Base-by-base conservation (phyloP, 805 yeast species). In the Lipomyces yamanashiensis region DNA sequence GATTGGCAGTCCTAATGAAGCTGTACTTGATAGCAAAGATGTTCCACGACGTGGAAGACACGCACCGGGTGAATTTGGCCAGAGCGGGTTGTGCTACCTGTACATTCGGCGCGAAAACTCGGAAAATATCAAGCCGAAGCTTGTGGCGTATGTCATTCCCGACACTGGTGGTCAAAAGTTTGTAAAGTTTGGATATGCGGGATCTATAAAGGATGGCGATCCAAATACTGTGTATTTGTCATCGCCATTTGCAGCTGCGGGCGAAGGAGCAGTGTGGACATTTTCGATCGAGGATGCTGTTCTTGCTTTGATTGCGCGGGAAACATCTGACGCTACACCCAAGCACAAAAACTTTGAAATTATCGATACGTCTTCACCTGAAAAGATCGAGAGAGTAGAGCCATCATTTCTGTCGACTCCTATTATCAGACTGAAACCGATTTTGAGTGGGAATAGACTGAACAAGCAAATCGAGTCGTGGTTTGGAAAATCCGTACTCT, bases 191-290 rank as follows among this genome's bases (percentile, higher is more conserved):
- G 82, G 80, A 6, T 72, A 74, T 48, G 74, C 74, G 1, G 77
- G 78, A 1, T 67, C 70, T 0, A 15, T 17, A 4, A 45, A 19
- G 2, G 47, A 45, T 50, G 39, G 9, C 43, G 54, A n/a, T 50
- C 50, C 15, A 53, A 62, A 7, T 69, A 47, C 44, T 2, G 62
- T 82, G 23, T 74, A 74, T 55, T 69, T 82, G 1, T 75, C 84
- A 0, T 79, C 85, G 0, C 82, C 84, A 0, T 75, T 74, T 17
- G 80, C 78, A 12, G 71, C 62, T 17, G 71, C 71, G 36, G 83
- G 82, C 1, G 72, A 72, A 59, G 87, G 86, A 0, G 80, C 81
- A 0, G 73, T 86, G 2, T 85, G 85, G 81, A 68, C 70, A 41
- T 60, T 82, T 0, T 60, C 73, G 15, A 58, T 65, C 41, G 61